Percentiles rank a stretch among this genome's conserved stretches.
These are phyloP conservation scores for Solanum etuberosum DNA, from an alignment of 257 asterid species.

Conservation along the genomic window DNA sequence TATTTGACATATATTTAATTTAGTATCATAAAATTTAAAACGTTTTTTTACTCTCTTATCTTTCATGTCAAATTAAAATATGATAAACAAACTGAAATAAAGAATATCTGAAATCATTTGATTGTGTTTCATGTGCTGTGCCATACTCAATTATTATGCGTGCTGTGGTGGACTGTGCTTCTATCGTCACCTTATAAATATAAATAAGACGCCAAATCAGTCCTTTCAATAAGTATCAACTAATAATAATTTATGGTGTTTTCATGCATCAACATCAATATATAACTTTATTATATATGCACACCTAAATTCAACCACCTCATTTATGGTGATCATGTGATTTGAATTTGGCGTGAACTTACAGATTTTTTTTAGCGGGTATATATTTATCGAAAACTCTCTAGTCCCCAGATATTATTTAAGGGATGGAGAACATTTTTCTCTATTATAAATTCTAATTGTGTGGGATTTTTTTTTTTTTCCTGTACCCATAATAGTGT, in stretches of 20 bases:
- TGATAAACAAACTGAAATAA: background rate
- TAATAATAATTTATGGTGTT: background rate
- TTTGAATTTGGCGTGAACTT: background rate
- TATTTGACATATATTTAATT: background rate
- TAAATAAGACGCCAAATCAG: background rate
- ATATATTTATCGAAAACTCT: no score
- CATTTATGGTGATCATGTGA: background rate
- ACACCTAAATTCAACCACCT: background rate
- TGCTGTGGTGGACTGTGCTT: background rate
- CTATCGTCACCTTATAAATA: background rate
- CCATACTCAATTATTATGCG: background rate
- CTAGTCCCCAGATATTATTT: background rate
- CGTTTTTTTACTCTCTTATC: rapidly evolving
- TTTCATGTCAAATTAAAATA: background rate
- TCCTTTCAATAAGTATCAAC: background rate
- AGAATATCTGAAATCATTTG: background rate
- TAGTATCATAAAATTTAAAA: no score
- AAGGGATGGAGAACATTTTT: background rate
- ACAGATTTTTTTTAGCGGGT: no score
- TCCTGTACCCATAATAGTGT: background rate
- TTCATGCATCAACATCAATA: background rate
- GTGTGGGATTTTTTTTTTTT: background rate
- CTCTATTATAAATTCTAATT: background rate
- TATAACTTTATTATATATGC: background rate
- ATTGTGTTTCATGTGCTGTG: background rate